phyloP scores from a whole-genome alignment of 129 eudicot genomes.

The Glebionis coronaria region DNA sequence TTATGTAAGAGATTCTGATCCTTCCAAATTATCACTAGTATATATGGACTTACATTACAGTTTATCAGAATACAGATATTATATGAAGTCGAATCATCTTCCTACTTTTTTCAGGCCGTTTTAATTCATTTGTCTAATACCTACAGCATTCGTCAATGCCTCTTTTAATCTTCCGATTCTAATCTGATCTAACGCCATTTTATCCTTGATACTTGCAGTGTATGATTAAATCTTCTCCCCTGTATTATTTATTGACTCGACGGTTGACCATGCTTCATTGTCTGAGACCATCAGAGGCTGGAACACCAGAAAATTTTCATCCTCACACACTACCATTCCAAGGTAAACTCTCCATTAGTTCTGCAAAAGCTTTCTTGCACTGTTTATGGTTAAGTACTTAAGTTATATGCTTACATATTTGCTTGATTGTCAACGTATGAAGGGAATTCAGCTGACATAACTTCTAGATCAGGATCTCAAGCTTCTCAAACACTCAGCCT shows the following conservation, averaged over 20 bases:
- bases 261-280: slow-evolving; percentile 52
- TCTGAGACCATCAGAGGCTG: slow-evolving; percentile 38
- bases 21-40: too few species aligned
- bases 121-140: too few species aligned
- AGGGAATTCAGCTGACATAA: slow-evolving; percentile 49
- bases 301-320: slow-evolving; percentile 28
- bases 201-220: too few species aligned
- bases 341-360: slow-evolving; percentile 28
- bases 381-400: slow-evolving; percentile 17
- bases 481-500: slow-evolving; percentile 65
- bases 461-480: slow-evolving; percentile 60
- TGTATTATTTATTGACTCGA: not conserved
- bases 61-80: too few species aligned
- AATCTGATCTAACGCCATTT: too few species aligned
- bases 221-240: too few species aligned
- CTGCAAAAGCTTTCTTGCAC: not conserved
- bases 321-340: slow-evolving; percentile 37
- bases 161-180: too few species aligned
- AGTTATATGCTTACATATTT: slow-evolving; percentile 1
- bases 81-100: too few species aligned
- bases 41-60: too few species aligned
- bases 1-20: too few species aligned
- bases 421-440: slow-evolving; percentile 16
- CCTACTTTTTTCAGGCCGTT: too few species aligned
- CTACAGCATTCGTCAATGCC: too few species aligned